Conservation (phyloP, 768 basidiomycete genomes). For the Suillus americanus region DNA sequence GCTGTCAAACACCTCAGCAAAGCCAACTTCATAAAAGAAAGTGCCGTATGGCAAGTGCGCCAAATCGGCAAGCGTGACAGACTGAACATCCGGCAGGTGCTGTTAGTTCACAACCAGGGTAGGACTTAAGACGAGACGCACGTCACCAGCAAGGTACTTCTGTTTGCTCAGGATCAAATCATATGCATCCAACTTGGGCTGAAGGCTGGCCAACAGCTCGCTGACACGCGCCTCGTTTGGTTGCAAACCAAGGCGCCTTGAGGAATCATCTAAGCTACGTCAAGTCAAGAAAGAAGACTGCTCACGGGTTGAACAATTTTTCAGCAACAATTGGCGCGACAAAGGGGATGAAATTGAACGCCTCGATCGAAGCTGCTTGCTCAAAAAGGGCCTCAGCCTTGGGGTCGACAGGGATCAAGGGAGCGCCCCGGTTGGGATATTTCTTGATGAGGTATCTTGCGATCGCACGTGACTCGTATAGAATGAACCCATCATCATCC, state of each 20-base stretch:
- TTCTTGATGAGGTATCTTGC: slow-evolving; percentile 57
- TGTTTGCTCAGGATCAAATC: slow-evolving; percentile 54
- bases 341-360: slow-evolving; percentile 46
- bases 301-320: slow-evolving; percentile 52
- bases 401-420: slow-evolving; percentile 47
- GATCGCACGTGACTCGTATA: slow-evolving; percentile 67
- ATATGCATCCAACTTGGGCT: slow-evolving; percentile 48
- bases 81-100: slow-evolving; percentile 16
- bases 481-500: slow-evolving; percentile 62
- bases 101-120: neutral
- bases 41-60: slow-evolving; percentile 52
- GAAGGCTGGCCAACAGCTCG: slow-evolving; percentile 20
- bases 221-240: slow-evolving; percentile 22
- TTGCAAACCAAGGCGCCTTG: slow-evolving; percentile 20
- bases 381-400: slow-evolving; percentile 33
- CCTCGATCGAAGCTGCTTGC: slow-evolving; percentile 45
- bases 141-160: slow-evolving; percentile 57
- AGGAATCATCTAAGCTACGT: slow-evolving; percentile 2
- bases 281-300: neutral
- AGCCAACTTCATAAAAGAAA: slow-evolving; percentile 23
- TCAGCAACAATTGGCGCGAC: slow-evolving; percentile 43
- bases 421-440: slow-evolving; percentile 48
- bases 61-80: slow-evolving; percentile 58
- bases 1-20: slow-evolving; percentile 26
- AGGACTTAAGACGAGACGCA: slow-evolving; percentile 24